A percentile compares a stretch with the other conserved stretches of the same genome.
These are phyloP conservation scores for Phycomyces nitens DNA, from an alignment of 192 early-diverging fungal species.

Conservation along the genomic window DNA sequence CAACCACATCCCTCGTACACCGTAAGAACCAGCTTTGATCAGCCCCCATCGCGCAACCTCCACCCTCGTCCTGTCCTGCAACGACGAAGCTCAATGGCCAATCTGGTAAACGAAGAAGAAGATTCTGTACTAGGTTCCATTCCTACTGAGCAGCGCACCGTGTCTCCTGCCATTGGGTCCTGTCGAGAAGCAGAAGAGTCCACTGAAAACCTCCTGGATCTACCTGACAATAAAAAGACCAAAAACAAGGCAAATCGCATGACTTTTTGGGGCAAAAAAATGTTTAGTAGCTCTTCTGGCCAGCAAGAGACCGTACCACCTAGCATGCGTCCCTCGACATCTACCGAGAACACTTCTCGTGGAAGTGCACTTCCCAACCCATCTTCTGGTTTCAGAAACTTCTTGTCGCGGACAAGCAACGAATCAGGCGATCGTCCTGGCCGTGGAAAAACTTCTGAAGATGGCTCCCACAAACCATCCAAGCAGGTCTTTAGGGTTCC, in stretches of 20 bases:
- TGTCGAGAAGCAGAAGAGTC: background rate
- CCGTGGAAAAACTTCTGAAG: slow-evolving; percentile 7
- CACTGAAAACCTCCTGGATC: background rate
- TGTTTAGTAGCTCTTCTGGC: slow-evolving; percentile 23
- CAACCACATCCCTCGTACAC: background rate
- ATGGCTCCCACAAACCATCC: slow-evolving; percentile 8
- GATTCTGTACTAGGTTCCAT: background rate
- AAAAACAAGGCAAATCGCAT: slow-evolving; percentile 30
- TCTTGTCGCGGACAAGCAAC: slow-evolving; percentile 20
- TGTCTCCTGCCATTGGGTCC: background rate
- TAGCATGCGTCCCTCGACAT: slow-evolving; percentile 15
- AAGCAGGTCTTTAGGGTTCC: slow-evolving; percentile 80
- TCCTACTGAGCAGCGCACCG: background rate
- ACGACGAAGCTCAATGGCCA: slow-evolving; percentile 7
- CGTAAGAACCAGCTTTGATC: slow-evolving; percentile 6
- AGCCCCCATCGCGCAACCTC: background rate
- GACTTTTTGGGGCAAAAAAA: slow-evolving; percentile 34
- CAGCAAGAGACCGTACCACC: background rate
- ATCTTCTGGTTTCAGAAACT: slow-evolving; percentile 13
- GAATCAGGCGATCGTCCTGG: slow-evolving; percentile 19
- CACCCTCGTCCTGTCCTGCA: background rate
- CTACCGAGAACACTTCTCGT: slow-evolving; percentile 5
- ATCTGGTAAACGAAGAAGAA: background rate
- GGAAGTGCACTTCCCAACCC: slow-evolving; percentile 4
- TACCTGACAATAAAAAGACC: slow-evolving; percentile 17